Evolutionary conservation across 495 filamentous ascomycete genomes (phyloP).

Genomic region (Hyaloscypha finlandica): DNA sequence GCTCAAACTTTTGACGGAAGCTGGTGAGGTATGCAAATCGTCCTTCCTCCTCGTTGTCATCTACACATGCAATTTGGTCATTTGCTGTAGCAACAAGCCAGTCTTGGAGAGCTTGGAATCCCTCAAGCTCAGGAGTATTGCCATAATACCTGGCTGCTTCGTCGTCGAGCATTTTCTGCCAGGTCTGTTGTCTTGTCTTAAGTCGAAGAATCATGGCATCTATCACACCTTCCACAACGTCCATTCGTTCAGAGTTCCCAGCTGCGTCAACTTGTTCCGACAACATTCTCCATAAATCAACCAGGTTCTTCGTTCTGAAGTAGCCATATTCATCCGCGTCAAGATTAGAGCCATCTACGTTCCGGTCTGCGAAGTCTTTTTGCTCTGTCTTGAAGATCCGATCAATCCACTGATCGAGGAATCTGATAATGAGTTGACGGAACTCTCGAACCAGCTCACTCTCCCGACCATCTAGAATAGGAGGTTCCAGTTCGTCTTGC

Average conservation of each 20-base stretch:
- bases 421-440: conserved; percentile 89
- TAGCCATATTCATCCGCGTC: conserved; percentile 84
- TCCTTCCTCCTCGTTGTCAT: conserved; percentile 74
- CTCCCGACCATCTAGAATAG: conserved; percentile 85
- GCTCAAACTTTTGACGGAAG: conserved; percentile 77
- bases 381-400: conserved; percentile 80
- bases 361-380: conserved; percentile 75
- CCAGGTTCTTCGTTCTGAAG: conserved; percentile 85
- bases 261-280: conserved; percentile 85
- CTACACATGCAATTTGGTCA: conserved; percentile 97
- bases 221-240: conserved; percentile 89
- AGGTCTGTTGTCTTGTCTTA: conserved; percentile 74
- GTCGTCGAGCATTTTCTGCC: conserved; percentile 86
- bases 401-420: conserved; percentile 97
- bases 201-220: conserved; percentile 91
- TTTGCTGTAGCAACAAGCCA: conserved; percentile 97
- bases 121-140: conserved; percentile 68
- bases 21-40: conserved; percentile 75
- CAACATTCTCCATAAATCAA: conserved; percentile 97
- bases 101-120: conserved; percentile 79
- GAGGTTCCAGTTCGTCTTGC: conserved; percentile 71
- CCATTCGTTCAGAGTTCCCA: conserved; percentile 73
- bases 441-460: conserved; percentile 90
- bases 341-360: conserved; percentile 68
- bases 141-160: conserved; percentile 72